Conservation (phyloP, 805 yeast genomes). For the Pichia exigua region DNA sequence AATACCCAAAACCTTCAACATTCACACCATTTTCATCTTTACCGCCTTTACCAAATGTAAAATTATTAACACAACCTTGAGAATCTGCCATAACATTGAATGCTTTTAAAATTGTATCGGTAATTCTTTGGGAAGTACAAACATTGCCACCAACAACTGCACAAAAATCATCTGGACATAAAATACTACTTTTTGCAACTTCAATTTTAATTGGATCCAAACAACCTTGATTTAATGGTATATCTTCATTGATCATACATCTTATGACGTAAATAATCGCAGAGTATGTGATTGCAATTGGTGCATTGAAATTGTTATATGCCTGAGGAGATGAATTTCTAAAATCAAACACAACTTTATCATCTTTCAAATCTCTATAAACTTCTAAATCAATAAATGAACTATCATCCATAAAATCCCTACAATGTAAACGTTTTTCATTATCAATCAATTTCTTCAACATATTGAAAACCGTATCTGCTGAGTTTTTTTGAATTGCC, state of each 20-base stretch:
- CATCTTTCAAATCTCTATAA: conserved; percentile 34
- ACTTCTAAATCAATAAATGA: conserved; percentile 51
- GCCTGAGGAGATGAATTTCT: conserved; percentile 77
- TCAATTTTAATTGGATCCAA: conserved; percentile 64
- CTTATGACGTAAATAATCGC: conserved; percentile 84
- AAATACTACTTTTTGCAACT: conserved; percentile 52
- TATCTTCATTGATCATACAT: conserved; percentile 75
- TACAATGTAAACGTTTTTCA: conserved; percentile 37
- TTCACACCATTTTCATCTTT: conserved; percentile 41
- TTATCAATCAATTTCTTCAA: conserved; percentile 36
- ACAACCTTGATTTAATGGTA: conserved; percentile 93
- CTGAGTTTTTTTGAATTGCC: conserved; percentile 76
- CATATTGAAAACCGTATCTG: conserved; percentile 51
- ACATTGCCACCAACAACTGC: conserved; percentile 97
- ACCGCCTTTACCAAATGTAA: conserved; percentile 84
- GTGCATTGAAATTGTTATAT: conserved; percentile 88
- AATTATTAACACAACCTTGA: conserved; percentile 91
- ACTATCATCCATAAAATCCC: conserved; percentile 78
- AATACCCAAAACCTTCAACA: conserved; percentile 73
- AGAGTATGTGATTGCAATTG: conserved; percentile 79
- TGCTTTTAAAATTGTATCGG: conserved; percentile 82
- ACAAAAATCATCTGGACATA: conserved; percentile 77
- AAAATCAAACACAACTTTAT: conserved; percentile 72
- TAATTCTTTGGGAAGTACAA: conserved; percentile 87
- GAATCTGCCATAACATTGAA: conserved; percentile 89